These are phyloP conservation scores for Eutrema japonicum DNA, from an alignment of 345 rosid genomes.

Conservation along the genomic window DNA sequence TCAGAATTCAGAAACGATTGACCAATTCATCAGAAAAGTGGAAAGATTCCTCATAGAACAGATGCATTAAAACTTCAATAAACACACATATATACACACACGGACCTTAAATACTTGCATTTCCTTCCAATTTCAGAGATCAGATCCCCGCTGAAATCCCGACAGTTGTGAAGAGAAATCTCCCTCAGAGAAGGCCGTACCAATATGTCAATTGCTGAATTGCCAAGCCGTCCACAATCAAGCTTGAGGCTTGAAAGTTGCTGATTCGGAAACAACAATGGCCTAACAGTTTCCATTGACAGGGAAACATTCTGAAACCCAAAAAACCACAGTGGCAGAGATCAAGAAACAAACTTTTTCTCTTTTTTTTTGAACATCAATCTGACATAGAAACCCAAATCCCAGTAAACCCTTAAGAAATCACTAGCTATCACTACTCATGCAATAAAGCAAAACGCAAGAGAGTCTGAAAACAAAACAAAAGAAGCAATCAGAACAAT, in stretches of 20 bases:
- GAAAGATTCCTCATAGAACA: not conserved
- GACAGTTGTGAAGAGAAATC: constrained; percentile 72
- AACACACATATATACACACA: not conserved
- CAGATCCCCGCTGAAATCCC: constrained; percentile 73
- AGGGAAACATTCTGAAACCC: constrained; percentile 42
- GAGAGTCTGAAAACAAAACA: not conserved
- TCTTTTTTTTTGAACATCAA: too few species aligned
- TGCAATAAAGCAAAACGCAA: not conserved
- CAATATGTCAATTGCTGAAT: constrained; percentile 59
- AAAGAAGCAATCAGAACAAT: not conserved
- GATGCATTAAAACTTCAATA: not conserved
- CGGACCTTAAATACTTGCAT: constrained; percentile 73
- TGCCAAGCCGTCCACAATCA: constrained; percentile 74
- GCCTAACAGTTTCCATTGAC: constrained; percentile 60
- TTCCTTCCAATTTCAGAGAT: constrained; percentile 75
- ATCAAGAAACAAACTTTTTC: not conserved
- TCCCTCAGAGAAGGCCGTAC: constrained; percentile 66
- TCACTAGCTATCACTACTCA: not conserved
- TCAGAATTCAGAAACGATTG: constrained; percentile 9
- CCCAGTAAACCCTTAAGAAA: not conserved
- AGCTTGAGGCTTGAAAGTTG: constrained; percentile 71
- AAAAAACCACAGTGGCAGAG: not conserved
- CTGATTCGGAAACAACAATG: constrained; percentile 74
- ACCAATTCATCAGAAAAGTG: constrained; percentile 13
- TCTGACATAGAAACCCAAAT: not conserved